A percentile compares a stretch with the other conserved stretches of the same genome.
phyloP scores from a whole-genome alignment of 768 basidiomycete species.

The Pulveroboletus ravenelii region DNA sequence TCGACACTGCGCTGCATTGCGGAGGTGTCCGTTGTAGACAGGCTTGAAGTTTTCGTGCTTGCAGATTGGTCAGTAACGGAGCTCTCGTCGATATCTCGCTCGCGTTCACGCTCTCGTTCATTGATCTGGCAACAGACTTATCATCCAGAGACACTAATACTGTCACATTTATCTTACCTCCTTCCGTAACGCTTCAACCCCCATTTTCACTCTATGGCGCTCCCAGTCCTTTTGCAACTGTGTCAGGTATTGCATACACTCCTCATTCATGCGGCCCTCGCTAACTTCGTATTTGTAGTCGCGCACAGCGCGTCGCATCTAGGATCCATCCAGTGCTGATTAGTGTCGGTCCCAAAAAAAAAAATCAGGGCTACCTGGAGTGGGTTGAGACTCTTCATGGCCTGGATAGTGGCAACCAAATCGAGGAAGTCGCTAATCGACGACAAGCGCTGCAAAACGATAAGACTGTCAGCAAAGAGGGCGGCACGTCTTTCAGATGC shows the following conservation, averaged over 20 bases:
- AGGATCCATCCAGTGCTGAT: not conserved
- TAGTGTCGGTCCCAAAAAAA: not conserved
- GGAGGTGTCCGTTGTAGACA: conserved; percentile 33
- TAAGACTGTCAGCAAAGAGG: not conserved
- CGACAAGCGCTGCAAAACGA: conserved; percentile 61
- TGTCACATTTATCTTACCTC: conserved; percentile 46
- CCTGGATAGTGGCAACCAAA: conserved; percentile 86
- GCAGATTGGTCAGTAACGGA: conserved; percentile 39
- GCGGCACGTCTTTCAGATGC: not conserved
- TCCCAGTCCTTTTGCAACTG: conserved; percentile 99
- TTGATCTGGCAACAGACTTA: conserved; percentile 44
- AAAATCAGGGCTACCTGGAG: conserved; percentile 56
- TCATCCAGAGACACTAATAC: not conserved
- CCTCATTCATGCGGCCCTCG: conserved; percentile 89
- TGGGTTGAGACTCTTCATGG: conserved; percentile 83
- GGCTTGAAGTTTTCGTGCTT: conserved; percentile 26
- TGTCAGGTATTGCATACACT: conserved; percentile 89
- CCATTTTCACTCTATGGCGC: conserved; percentile 78
- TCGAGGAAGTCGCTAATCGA: conserved; percentile 84
- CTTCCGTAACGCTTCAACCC: conserved; percentile 79
- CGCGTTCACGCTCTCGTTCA: conserved; percentile 60
- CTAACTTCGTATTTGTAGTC: conserved; percentile 94
- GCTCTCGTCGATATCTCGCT: conserved; percentile 27
- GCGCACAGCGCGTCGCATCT: conserved; percentile 91
- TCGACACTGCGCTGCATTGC: conserved; percentile 61